Evolutionary conservation across 2,329 filamentous ascomycete species (phyloP).

Genomic region (Ophiostoma tasmaniense): DNA sequence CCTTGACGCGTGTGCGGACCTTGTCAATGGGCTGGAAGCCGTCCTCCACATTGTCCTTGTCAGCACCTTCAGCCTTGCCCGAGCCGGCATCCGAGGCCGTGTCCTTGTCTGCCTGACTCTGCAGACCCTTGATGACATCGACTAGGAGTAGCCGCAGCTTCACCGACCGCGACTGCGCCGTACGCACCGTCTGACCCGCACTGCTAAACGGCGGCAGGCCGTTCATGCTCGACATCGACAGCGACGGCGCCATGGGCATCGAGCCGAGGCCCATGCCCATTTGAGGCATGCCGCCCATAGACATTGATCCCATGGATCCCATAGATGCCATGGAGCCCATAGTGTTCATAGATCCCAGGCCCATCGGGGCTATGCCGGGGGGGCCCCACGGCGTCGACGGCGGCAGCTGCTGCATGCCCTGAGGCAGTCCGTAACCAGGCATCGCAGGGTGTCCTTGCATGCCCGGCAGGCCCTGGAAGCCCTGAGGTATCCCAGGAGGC

Average conservation of each 20-base stretch:
- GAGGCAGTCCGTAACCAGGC: not conserved
- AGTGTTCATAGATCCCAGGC: not conserved
- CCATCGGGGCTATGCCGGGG: not conserved
- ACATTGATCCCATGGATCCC: not conserved
- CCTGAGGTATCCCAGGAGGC: not conserved
- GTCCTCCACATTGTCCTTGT: conserved; percentile 23
- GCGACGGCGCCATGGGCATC: conserved; percentile 5
- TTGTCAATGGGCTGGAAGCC: conserved; percentile 58
- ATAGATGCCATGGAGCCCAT: not conserved
- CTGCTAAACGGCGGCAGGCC: conserved; percentile 20
- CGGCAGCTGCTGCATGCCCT: conserved; percentile 1
- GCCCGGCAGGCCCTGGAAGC: not conserved
- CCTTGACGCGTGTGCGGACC: conserved; percentile 58
- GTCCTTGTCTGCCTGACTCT: conserved; percentile 19
- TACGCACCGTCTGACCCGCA: conserved; percentile 32
- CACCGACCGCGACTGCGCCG: conserved; percentile 55
- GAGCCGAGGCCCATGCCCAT: not conserved
- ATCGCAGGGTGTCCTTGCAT: not conserved
- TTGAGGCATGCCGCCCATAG: not conserved
- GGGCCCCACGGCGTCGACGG: not conserved
- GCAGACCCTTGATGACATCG: conserved; percentile 61
- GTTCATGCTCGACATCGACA: conserved; percentile 12
- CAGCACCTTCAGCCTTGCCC: not conserved
- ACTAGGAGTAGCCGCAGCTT: conserved; percentile 67
- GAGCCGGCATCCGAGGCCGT: not conserved